A percentile compares a stretch with the other conserved stretches of the same genome.
Evolutionary conservation across 371 early-diverging fungal species (phyloP).

Genomic region (Mucor mucedo): DNA sequence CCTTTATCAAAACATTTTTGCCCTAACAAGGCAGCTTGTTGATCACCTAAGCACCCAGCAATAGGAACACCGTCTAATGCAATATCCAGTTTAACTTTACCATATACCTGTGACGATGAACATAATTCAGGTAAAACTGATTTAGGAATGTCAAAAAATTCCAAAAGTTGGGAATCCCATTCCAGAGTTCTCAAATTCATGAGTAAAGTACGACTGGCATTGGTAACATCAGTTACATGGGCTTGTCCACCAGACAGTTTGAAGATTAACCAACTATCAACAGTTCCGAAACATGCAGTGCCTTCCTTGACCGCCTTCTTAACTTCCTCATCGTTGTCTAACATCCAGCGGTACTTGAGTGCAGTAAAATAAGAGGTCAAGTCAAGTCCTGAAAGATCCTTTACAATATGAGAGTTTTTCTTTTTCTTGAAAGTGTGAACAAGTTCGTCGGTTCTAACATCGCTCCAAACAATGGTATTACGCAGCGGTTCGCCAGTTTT

Average conservation of each 20-base stretch:
- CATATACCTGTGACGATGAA: conserved; percentile 86
- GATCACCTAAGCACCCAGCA: conserved; percentile 93
- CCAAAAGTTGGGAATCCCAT: conserved; percentile 80
- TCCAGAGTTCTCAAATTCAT: conserved; percentile 83
- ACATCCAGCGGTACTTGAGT: conserved; percentile 91
- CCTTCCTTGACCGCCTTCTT: conserved; percentile 44
- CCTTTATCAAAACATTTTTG: conserved; percentile 81
- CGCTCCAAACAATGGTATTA: conserved; percentile 95
- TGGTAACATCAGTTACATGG: conserved; percentile 92
- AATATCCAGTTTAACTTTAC: conserved; percentile 54
- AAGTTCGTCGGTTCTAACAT: conserved; percentile 80
- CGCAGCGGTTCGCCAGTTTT: conserved; percentile 84
- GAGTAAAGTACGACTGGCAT: conserved; percentile 94
- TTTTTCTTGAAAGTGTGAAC: conserved; percentile 66
- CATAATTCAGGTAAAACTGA: conserved; percentile 75
- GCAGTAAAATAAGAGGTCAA: conserved; percentile 94
- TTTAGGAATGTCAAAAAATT: conserved; percentile 48
- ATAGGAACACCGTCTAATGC: conserved; percentile 74
- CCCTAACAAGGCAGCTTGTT: conserved; percentile 96
- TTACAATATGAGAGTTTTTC: conserved; percentile 43
- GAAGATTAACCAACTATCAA: conserved; percentile 85
- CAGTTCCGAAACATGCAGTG: conserved; percentile 78
- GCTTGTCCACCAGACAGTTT: conserved; percentile 81
- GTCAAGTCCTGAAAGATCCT: conserved; percentile 81
- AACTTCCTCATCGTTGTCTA: conserved; percentile 82